Percentiles rank a stretch among this genome's conserved stretches.
These are phyloP conservation scores for Aspergillus brasiliensis DNA, from an alignment of 2,329 filamentous ascomycete genomes.

Conservation along the genomic window DNA sequence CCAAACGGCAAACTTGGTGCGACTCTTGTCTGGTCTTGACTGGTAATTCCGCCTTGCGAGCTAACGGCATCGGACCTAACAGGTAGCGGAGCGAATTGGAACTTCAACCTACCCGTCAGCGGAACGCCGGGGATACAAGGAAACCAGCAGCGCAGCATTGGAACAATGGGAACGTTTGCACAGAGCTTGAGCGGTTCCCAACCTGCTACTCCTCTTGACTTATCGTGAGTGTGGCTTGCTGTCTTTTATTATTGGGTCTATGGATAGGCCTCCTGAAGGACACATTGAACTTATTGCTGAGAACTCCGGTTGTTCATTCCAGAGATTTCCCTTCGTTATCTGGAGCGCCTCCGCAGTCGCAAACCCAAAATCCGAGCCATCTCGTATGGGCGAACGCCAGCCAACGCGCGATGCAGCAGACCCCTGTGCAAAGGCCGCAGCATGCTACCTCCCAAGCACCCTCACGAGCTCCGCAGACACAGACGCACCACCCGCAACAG, in stretches of 20 bases:
- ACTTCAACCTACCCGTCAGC: slow-evolving; percentile 57
- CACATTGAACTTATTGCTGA: slow-evolving; percentile 10
- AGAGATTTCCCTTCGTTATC: slow-evolving; percentile 67
- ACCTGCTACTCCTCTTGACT: slow-evolving; percentile 56
- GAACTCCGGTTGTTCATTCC: slow-evolving; percentile 8
- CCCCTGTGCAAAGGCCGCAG: slow-evolving; percentile 56
- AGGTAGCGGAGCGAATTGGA: slow-evolving; percentile 61
- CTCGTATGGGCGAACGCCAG: slow-evolving; percentile 61
- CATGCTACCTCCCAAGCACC: slow-evolving; percentile 47
- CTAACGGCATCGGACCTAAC: slow-evolving; percentile 27
- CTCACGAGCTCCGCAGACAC: slow-evolving; percentile 43
- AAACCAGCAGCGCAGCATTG: slow-evolving; percentile 54
- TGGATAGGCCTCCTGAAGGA: neutral
- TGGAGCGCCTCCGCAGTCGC: slow-evolving; percentile 57
- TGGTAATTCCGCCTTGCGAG: slow-evolving; percentile 12
- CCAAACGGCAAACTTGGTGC: slow-evolving; percentile 59
- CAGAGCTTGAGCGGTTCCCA: slow-evolving; percentile 59
- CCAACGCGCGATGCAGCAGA: slow-evolving; percentile 56
- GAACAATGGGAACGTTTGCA: slow-evolving; percentile 57
- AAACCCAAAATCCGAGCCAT: slow-evolving; percentile 54
- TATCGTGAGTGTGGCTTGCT: slow-evolving; percentile 53
- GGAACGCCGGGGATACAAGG: slow-evolving; percentile 55
- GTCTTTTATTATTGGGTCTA: neutral
- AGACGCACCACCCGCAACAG: slow-evolving; percentile 44
- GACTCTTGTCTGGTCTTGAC: slow-evolving; percentile 14